Evolutionary conservation across 768 basidiomycete species (phyloP).

Genomic region (Leccinum obscurum): DNA sequence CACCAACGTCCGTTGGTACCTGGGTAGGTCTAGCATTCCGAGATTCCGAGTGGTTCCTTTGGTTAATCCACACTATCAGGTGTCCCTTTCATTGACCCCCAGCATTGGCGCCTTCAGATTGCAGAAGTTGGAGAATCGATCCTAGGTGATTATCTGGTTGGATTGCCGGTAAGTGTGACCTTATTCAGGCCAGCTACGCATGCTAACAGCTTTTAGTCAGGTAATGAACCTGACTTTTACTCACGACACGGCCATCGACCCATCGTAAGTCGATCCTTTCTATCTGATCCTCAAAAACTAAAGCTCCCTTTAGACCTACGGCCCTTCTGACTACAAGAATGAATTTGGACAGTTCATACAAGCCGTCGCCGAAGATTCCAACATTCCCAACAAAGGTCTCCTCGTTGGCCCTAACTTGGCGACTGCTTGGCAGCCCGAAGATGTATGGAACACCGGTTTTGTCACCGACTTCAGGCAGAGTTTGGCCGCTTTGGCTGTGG

Average conservation of each 20-base stretch:
- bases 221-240: slow-evolving; percentile 82
- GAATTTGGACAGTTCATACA: slow-evolving; percentile 53
- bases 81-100: slow-evolving; percentile 67
- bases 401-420: slow-evolving; percentile 67
- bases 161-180: slow-evolving; percentile 36
- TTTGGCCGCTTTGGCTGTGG: slow-evolving; percentile 50
- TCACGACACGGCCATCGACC: slow-evolving; percentile 41
- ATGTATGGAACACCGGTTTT: slow-evolving; percentile 55
- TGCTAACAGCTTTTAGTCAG: slow-evolving; percentile 43
- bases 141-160: slow-evolving; percentile 64
- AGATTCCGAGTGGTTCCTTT: not conserved
- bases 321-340: slow-evolving; percentile 44
- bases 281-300: not conserved
- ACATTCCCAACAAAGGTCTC: slow-evolving; percentile 42
- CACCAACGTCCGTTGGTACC: slow-evolving; percentile 63
- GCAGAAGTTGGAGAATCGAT: slow-evolving; percentile 60
- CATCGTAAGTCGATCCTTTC: slow-evolving; percentile 2
- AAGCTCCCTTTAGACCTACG: slow-evolving; percentile 13
- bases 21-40: slow-evolving; percentile 38
- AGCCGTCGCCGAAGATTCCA: slow-evolving; percentile 42
- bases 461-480: slow-evolving; percentile 41
- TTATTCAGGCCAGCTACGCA: not conserved
- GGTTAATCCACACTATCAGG: slow-evolving; percentile 28
- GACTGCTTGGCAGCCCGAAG: slow-evolving; percentile 51
- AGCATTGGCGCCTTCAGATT: slow-evolving; percentile 50